Conservation (phyloP, 306 rosid genomes). For the Chamaecrista fasciculata region DNA sequence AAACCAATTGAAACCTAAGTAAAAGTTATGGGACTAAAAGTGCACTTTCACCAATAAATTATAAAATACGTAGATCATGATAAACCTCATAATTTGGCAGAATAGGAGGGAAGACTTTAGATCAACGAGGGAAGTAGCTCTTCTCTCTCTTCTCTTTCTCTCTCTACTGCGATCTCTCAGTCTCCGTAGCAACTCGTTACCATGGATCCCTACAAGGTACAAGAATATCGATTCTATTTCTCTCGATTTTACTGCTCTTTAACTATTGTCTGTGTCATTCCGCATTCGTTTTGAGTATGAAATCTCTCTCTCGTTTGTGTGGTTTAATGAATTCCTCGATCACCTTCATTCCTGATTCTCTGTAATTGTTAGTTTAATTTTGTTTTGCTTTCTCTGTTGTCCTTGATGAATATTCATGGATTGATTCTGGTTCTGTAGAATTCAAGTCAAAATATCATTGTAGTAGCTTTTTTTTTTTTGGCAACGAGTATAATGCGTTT, state of each 20-base stretch:
- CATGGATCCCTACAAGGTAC: slow-evolving; percentile 35
- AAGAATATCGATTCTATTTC: background rate
- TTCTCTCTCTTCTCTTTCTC: background rate
- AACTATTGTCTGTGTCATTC: background rate
- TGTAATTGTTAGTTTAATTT: background rate
- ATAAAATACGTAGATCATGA: no score
- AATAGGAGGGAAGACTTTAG: background rate
- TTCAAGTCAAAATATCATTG: background rate
- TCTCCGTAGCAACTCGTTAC: background rate
- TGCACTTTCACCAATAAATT: no score
- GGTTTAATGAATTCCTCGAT: background rate
- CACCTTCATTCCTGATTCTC: background rate
- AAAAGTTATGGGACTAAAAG: no score
- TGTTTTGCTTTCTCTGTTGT: background rate
- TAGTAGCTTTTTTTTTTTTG: no score
- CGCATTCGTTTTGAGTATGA: no score
- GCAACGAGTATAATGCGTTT: background rate
- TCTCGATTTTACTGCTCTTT: background rate
- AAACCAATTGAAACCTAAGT: no score
- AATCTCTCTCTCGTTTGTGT: background rate
- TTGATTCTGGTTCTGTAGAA: background rate
- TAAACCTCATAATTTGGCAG: background rate
- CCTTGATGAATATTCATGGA: background rate
- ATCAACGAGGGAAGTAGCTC: background rate
- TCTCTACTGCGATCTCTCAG: background rate